Base-by-base conservation (phyloP, 192 early-diverging fungal genomes). In the Dimargaris verticillata region DNA sequence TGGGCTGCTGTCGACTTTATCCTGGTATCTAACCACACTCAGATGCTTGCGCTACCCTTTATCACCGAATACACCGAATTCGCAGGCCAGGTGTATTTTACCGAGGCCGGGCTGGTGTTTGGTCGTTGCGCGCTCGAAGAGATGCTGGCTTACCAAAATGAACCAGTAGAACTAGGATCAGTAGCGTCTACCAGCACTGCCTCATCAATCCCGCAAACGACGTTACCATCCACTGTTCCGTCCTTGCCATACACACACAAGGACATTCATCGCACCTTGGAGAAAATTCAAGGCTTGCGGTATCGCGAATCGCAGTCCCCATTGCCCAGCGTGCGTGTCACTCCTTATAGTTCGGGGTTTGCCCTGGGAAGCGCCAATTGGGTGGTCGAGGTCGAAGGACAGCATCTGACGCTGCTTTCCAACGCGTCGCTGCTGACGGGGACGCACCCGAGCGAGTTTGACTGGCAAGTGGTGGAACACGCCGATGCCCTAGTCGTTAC, bases 11-110 rank as follows among this genome's bases (percentile, higher is more conserved):
- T 93, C 15, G 88, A 91, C 69, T 76, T 83, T 62, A 75, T 93
- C 22, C 67, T 93, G 3, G 68, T 93, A 28, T 79, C 83, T 46
- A 85, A 88, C 71, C 78, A 78, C 64, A 80, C 83, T 57, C 78
- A 87, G 55, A 83, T 86, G 74, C 68, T 83, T 24, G 81, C 83
- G 49, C 70, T 93, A 28, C 91, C 91, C 18, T 93, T 78, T 64
- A 69, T 91, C 29, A 91, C 87, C 1, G 88, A 91, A 46, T 90
- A 85, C 72, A 78, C 83, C 0, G 80, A 77, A 24, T 93, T 89
- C 66, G 72, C 79, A 24, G 88, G 88, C 3, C 76, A 74, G 7
- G 79, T 93, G 5, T 83, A 80, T 70, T 87, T 84, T 2, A 90
- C 88, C 0, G 91, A 89, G 67, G 86, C 88, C 0, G 83, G 86